phyloP scores from a whole-genome alignment of 495 filamentous ascomycete genomes.

The Peziza echinospora region DNA sequence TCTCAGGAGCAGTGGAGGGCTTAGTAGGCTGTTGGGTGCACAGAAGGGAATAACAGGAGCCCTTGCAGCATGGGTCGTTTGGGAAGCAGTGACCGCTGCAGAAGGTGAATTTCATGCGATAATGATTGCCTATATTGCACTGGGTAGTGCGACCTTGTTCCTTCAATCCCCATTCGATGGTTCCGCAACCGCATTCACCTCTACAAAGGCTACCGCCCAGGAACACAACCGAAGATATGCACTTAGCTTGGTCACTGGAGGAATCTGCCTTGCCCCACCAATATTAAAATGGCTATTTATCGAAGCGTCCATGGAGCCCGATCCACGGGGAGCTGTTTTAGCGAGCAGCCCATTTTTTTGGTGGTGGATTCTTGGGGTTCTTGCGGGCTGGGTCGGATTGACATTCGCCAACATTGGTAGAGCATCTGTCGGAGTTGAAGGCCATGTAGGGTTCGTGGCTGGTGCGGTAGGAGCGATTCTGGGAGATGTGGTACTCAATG shows the following conservation, averaged over 20 bases:
- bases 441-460: conserved; percentile 5
- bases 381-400: conserved; percentile 7
- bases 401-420: conserved; percentile 5
- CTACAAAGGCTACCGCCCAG: neutral
- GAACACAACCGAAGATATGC: neutral
- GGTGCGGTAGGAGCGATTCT: conserved; percentile 5
- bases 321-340: neutral
- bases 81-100: neutral
- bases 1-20: conserved; percentile 5
- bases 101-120: neutral
- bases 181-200: neutral
- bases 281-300: conserved; percentile 6
- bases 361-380: conserved; percentile 5
- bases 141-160: neutral
- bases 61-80: neutral
- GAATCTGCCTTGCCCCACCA: neutral
- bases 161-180: neutral
- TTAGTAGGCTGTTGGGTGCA: conserved; percentile 2
- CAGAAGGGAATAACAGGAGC: conserved; percentile 4
- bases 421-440: conserved; percentile 6
- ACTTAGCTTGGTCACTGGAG: conserved; percentile 6
- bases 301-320: conserved; percentile 2
- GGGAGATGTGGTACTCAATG: neutral
- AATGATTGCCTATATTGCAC: neutral
- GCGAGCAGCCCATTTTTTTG: neutral